These are phyloP conservation scores for Lathyrus aphaca DNA, from an alignment of 306 rosid species.

Conservation along the genomic window DNA sequence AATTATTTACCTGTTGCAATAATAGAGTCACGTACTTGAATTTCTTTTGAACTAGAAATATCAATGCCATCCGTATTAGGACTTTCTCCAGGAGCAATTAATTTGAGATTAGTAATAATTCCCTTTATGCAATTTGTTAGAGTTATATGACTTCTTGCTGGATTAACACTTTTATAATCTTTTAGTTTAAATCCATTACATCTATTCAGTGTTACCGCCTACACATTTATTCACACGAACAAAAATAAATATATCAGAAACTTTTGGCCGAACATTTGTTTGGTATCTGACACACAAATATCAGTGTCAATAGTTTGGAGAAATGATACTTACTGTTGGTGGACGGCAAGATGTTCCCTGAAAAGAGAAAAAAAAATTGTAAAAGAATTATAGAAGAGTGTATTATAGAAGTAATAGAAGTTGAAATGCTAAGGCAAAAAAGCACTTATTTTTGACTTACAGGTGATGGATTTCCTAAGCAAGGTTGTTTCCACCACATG, in stretches of 20 bases:
- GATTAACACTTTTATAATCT: conserved; percentile 48
- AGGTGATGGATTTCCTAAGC: conserved; percentile 40
- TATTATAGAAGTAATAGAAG: background rate
- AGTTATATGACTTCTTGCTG: conserved; percentile 57
- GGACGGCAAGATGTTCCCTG: conserved; percentile 54
- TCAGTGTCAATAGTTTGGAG: too few relatives aligned
- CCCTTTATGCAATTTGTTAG: conserved; percentile 46
- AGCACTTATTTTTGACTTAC: conserved; percentile 22
- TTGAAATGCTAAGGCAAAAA: background rate
- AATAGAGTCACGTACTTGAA: conserved; percentile 47
- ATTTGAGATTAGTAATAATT: conserved; percentile 35
- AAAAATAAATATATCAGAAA: background rate
- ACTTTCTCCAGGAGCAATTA: conserved; percentile 53
- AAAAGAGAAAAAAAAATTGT: conserved; percentile 4
- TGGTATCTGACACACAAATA: too few relatives aligned
- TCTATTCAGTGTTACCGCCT: conserved; percentile 54
- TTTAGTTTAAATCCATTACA: conserved; percentile 44
- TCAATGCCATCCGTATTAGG: conserved; percentile 67
- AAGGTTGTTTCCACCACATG: conserved; percentile 56
- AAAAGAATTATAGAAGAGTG: background rate
- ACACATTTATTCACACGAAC: background rate
- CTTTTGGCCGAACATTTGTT: too few relatives aligned
- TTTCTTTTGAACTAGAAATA: conserved; percentile 45
- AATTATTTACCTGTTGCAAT: conserved; percentile 49
- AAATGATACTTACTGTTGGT: conserved; percentile 48